Evolutionary conservation across 441 rosid genomes (phyloP).

Genomic region (Arabidopsis lyrata): DNA sequence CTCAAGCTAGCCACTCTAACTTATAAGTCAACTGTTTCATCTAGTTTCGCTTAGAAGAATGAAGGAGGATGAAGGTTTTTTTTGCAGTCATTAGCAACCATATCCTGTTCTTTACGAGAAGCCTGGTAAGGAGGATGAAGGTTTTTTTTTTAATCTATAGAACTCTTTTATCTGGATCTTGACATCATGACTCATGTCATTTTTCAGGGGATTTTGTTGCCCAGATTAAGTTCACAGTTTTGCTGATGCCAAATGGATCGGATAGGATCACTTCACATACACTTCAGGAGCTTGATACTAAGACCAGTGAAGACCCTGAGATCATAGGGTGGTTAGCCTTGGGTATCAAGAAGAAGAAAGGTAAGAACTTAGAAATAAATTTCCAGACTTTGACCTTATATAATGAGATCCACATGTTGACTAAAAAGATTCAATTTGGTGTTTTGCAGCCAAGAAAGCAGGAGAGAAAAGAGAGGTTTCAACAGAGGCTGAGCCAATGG

Average conservation of each 20-base stretch:
- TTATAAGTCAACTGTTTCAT: slow-evolving; percentile 8
- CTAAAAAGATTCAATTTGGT: not conserved
- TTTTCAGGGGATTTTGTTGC: slow-evolving; percentile 81
- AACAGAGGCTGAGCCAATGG: slow-evolving; percentile 77
- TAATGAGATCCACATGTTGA: not conserved
- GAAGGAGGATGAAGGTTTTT: too few relatives aligned
- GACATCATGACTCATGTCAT: not conserved
- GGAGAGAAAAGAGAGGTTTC: slow-evolving; percentile 66
- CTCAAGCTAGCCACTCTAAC: slow-evolving; percentile 43
- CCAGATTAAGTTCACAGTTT: slow-evolving; percentile 85
- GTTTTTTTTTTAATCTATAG: not conserved
- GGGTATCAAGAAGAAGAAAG: slow-evolving; percentile 95
- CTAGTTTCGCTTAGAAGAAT: slow-evolving; percentile 1
- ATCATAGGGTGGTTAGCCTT: slow-evolving; percentile 94
- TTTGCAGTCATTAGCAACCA: slow-evolving; percentile 87
- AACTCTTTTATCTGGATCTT: slow-evolving; percentile 12
- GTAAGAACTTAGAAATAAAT: slow-evolving; percentile 40
- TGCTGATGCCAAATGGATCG: slow-evolving; percentile 96
- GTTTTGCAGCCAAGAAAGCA: slow-evolving; percentile 70
- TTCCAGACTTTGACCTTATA: too few relatives aligned
- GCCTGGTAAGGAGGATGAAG: slow-evolving; percentile 58
- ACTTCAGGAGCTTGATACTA: slow-evolving; percentile 80
- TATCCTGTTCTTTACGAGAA: slow-evolving; percentile 96
- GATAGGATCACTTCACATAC: slow-evolving; percentile 86
- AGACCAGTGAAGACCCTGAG: slow-evolving; percentile 83